Evolutionary conservation across 148 eudicot species (phyloP).

Genomic region (Spergularia marina): DNA sequence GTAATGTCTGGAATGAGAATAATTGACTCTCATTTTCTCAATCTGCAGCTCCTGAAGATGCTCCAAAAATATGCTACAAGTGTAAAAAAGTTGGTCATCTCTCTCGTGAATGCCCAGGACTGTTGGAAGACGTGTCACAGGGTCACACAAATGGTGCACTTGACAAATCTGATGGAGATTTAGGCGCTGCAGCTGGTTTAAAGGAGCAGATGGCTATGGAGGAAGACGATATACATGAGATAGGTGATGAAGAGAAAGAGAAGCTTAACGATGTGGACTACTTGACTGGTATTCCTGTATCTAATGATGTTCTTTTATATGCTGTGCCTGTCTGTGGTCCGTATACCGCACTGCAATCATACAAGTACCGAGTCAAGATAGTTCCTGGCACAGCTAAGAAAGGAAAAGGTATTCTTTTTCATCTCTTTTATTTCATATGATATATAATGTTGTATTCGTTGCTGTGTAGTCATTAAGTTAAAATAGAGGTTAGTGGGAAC

Average conservation of each 20-base stretch:
- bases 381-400: slow-evolving; percentile 88
- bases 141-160: slow-evolving; percentile 31
- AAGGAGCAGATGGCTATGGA: slow-evolving; percentile 75
- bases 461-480: neutral
- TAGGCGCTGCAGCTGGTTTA: slow-evolving; percentile 35
- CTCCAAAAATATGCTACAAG: slow-evolving; percentile 79
- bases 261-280: slow-evolving; percentile 90
- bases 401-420: slow-evolving; percentile 68
- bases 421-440: neutral
- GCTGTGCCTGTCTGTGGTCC: slow-evolving; percentile 98
- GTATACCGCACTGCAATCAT: slow-evolving; percentile 76
- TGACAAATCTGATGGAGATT: slow-evolving; percentile 28
- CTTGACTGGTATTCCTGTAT: slow-evolving; percentile 79
- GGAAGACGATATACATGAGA: slow-evolving; percentile 96
- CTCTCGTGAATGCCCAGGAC: slow-evolving; percentile 87
- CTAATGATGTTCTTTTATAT: slow-evolving; percentile 80
- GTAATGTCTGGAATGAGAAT: slow-evolving; percentile 1
- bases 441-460: neutral
- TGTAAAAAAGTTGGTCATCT: slow-evolving; percentile 91
- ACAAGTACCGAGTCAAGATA: slow-evolving; percentile 87
- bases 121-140: slow-evolving; percentile 34
- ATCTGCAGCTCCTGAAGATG: slow-evolving; percentile 48
- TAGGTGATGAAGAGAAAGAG: slow-evolving; percentile 89
- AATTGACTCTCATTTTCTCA: neutral
- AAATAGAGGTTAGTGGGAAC: slow-evolving; percentile 1